A percentile compares a stretch with the other conserved stretches of the same genome.
Evolutionary conservation across 139 green algal species (phyloP).

Genomic region (Asterochloris sp.): DNA sequence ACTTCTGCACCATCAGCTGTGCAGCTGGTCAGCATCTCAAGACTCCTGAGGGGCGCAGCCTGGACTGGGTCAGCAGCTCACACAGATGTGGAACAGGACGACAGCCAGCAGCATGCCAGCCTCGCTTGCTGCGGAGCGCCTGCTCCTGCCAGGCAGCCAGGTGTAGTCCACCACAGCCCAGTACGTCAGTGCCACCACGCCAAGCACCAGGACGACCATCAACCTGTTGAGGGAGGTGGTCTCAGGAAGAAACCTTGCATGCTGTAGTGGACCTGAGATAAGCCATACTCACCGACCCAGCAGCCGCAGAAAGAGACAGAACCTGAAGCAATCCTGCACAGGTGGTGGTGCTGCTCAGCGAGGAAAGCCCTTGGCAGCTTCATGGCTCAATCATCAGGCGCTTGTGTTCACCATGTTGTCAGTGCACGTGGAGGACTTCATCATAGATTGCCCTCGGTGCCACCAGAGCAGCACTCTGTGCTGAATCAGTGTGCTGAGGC

Average conservation of each 20-base stretch:
- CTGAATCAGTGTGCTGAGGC: too few relatives aligned
- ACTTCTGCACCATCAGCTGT: not conserved
- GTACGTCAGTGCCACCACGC: conserved; percentile 8
- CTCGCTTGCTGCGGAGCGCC: not conserved
- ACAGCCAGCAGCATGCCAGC: not conserved
- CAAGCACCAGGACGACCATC: conserved; percentile 14
- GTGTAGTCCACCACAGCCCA: conserved; percentile 8
- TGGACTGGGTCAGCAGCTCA: not conserved
- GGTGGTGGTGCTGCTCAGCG: too few relatives aligned
- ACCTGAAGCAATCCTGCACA: conserved; percentile 2
- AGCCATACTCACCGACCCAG: not conserved
- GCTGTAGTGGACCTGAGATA: too few relatives aligned
- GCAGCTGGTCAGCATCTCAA: not conserved
- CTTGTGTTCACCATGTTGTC: too few relatives aligned
- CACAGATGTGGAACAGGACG: not conserved
- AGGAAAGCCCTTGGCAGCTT: too few relatives aligned
- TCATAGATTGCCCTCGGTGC: too few relatives aligned
- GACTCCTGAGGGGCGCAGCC: not conserved
- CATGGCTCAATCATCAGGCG: too few relatives aligned
- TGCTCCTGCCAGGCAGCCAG: not conserved
- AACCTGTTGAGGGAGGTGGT: not conserved
- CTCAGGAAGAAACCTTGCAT: too few relatives aligned
- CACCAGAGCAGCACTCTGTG: too few relatives aligned
- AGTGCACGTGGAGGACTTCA: too few relatives aligned
- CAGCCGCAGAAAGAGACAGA: conserved; percentile 8